Percentiles rank a stretch among this genome's conserved stretches.
Evolutionary conservation across 2,329 filamentous ascomycete genomes (phyloP).

Genomic region (Xenosphaeropsis pyriputrescens): DNA sequence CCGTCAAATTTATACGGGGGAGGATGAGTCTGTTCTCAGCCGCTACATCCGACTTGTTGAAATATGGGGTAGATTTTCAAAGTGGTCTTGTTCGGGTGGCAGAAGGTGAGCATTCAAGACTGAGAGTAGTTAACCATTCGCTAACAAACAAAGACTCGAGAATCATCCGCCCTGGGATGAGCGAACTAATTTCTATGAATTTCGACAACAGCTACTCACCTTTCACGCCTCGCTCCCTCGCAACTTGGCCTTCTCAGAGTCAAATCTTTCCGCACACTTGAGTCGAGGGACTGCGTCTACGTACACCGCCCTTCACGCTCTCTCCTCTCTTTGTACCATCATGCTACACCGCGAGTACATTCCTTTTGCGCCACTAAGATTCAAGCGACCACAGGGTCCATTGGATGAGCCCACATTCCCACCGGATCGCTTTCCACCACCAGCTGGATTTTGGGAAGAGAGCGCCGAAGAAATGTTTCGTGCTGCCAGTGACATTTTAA

Average conservation of each 20-base stretch:
- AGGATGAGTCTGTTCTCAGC: conserved; percentile 22
- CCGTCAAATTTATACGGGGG: conserved; percentile 23
- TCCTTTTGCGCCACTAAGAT: conserved; percentile 46
- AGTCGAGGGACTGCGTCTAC: conserved; percentile 45
- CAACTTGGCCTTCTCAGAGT: conserved; percentile 37
- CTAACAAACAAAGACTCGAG: conserved; percentile 20
- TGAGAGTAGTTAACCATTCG: not conserved
- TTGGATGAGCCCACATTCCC: conserved; percentile 42
- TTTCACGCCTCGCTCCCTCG: conserved; percentile 39
- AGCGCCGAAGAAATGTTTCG: conserved; percentile 48
- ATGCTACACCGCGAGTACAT: conserved; percentile 56
- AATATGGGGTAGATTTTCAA: conserved; percentile 42
- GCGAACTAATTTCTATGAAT: conserved; percentile 34
- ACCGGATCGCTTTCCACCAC: conserved; percentile 27
- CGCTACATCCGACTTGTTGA: conserved; percentile 42
- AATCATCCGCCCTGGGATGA: conserved; percentile 42
- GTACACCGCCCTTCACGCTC: conserved; percentile 53
- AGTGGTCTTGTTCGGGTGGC: conserved; percentile 35
- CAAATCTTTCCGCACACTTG: conserved; percentile 52
- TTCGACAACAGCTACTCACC: conserved; percentile 32
- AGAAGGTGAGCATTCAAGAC: conserved; percentile 18
- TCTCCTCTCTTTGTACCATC: conserved; percentile 49
- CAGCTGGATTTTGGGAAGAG: conserved; percentile 43
- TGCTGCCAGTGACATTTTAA: conserved; percentile 46
- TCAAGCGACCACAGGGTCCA: conserved; percentile 32